Evolutionary conservation across 1,139 yeast species (phyloP).

Genomic region (Pichia sp.): DNA sequence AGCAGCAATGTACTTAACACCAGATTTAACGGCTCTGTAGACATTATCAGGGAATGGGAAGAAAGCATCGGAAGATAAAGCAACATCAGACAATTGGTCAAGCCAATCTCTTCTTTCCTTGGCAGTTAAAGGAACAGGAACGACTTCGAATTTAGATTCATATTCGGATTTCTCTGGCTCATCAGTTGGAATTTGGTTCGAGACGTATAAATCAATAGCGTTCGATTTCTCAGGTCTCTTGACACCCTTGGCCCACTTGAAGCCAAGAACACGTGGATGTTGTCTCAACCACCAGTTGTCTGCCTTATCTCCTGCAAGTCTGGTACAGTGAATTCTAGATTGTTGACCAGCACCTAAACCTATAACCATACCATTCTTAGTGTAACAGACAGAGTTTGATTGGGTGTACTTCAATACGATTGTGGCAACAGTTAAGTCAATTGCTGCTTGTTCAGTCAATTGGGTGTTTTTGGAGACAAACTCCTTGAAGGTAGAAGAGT

Average conservation of each 20-base stretch:
- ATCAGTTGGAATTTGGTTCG: constrained; percentile 82
- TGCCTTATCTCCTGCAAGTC: constrained; percentile 98
- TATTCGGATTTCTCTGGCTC: constrained; percentile 94
- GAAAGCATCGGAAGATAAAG: constrained; percentile 94
- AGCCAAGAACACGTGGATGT: constrained; percentile 86
- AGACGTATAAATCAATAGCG: constrained; percentile 90
- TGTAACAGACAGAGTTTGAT: constrained; percentile 96
- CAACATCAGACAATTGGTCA: constrained; percentile 71
- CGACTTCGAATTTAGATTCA: constrained; percentile 76
- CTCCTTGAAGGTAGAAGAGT: constrained; percentile 83
- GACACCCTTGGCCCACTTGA: constrained; percentile 97
- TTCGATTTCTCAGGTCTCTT: constrained; percentile 98
- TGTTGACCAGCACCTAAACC: constrained; percentile 99
- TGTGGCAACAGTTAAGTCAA: constrained; percentile 94
- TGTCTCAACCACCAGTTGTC: constrained; percentile 99
- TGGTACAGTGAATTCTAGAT: constrained; percentile 97
- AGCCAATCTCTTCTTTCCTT: constrained; percentile 90
- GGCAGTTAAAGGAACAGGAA: constrained; percentile 78
- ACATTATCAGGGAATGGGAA: constrained; percentile 99
- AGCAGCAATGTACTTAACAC: constrained; percentile 93
- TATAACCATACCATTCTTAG: constrained; percentile 97
- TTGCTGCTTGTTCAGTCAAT: constrained; percentile 84
- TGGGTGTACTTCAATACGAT: constrained; percentile 96
- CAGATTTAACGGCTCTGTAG: constrained; percentile 93
- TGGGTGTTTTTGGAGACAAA: constrained; percentile 82